Percentiles rank a stretch among this genome's conserved stretches.
These are phyloP conservation scores for Alnus glutinosa DNA, from an alignment of 306 rosid species.

Conservation along the genomic window DNA sequence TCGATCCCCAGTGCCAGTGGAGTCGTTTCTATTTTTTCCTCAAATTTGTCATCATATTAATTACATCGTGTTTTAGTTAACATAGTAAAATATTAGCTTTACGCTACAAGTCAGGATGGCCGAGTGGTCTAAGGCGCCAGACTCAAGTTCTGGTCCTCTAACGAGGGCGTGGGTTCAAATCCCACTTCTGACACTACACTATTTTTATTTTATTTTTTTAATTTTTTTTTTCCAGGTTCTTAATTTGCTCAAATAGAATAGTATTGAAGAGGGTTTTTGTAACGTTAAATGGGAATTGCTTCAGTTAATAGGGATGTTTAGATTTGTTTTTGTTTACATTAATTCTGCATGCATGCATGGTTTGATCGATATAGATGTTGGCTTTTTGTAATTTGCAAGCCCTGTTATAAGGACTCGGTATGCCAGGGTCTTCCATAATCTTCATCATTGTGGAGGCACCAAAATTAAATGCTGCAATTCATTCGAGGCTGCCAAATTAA, in stretches of 20 bases:
- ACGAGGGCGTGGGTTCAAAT: slow-evolving; percentile 60
- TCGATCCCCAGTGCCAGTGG: too few species aligned
- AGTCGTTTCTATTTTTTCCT: too few species aligned
- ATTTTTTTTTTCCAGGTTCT: neutral
- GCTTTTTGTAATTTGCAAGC: neutral
- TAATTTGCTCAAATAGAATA: neutral
- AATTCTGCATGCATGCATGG: neutral
- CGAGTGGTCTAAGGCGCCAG: slow-evolving; percentile 73
- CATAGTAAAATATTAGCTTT: too few species aligned
- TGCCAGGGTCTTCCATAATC: too few species aligned
- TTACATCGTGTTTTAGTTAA: too few species aligned
- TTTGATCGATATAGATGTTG: neutral
- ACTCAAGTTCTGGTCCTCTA: slow-evolving; percentile 58
- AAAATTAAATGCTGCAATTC: too few species aligned
- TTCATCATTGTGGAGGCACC: too few species aligned
- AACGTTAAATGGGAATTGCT: neutral
- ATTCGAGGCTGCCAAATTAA: too few species aligned
- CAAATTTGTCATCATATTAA: too few species aligned
- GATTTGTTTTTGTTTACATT: neutral
- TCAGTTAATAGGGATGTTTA: neutral
- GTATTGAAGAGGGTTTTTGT: too few species aligned
- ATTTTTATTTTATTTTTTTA: too few species aligned
- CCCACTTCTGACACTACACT: slow-evolving; percentile 47
- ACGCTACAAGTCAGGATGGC: slow-evolving; percentile 45
- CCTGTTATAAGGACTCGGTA: too few species aligned